Percentiles rank a stretch among this genome's conserved stretches.
phyloP scores from a whole-genome alignment of 306 rosid genomes.

The Parietaria judaica region DNA sequence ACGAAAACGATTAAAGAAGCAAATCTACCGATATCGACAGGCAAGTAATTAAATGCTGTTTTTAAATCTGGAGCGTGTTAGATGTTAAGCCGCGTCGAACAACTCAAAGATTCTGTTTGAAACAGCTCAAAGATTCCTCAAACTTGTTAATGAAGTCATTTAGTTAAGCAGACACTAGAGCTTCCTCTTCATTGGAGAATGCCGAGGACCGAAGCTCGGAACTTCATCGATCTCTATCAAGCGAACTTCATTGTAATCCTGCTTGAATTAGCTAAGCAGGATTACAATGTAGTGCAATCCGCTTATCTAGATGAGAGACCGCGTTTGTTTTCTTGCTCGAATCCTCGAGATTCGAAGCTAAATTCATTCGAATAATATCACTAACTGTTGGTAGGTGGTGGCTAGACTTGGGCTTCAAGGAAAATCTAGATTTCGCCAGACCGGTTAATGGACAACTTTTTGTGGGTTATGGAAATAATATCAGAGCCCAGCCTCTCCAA shows the following conservation, averaged over 20 bases:
- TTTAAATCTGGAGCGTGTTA: too few species aligned
- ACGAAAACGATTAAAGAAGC: too few species aligned
- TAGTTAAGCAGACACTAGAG: conserved; percentile 8
- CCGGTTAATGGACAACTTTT: conserved; percentile 20
- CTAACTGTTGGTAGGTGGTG: conserved; percentile 11
- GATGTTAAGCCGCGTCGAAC: background rate
- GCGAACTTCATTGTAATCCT: too few species aligned
- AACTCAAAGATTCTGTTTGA: conserved; percentile 11
- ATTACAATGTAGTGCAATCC: conserved; percentile 30
- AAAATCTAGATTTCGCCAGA: conserved; percentile 22
- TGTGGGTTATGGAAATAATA: conserved; percentile 21
- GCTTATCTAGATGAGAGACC: conserved; percentile 5
- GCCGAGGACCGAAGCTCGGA: conserved; percentile 19
- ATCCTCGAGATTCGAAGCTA: too few species aligned
- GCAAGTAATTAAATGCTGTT: too few species aligned
- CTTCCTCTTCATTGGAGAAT: conserved; percentile 19
- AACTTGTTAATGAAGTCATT: background rate
- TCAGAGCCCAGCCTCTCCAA: conserved; percentile 21
- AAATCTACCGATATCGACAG: too few species aligned
- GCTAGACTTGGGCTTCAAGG: conserved; percentile 16
- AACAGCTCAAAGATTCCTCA: conserved; percentile 9
- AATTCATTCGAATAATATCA: too few species aligned
- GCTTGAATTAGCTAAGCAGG: conserved; percentile 27
- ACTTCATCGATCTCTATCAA: conserved; percentile 14
- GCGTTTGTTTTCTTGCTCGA: too few species aligned